phyloP scores from a whole-genome alignment of 169 alveolate species.

The Toxoplasma gondii region DNA sequence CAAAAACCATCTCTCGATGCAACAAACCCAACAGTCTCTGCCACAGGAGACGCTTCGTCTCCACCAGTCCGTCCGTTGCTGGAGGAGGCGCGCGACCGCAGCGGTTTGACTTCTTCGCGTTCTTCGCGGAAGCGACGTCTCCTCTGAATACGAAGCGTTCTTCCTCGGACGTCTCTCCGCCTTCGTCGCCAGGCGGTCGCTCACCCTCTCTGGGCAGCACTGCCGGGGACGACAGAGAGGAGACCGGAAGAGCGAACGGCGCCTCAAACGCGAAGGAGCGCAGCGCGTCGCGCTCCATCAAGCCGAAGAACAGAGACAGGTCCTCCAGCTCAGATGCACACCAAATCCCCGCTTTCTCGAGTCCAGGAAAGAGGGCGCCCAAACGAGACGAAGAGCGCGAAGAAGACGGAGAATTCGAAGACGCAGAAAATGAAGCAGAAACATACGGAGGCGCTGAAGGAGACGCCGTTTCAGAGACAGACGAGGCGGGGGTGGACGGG shows the following conservation, averaged over 20 bases:
- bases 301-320: background rate
- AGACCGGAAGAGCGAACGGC: background rate
- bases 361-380: background rate
- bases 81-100: too few relatives aligned
- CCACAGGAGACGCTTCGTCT: background rate
- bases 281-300: background rate
- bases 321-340: too few relatives aligned
- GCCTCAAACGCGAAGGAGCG: background rate
- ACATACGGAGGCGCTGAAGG: too few relatives aligned
- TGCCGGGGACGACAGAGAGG: background rate
- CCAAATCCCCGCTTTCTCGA: background rate
- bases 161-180: background rate
- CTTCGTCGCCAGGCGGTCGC: background rate
- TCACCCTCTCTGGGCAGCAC: background rate
- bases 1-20: background rate
- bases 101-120: too few relatives aligned
- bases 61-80: too few relatives aligned
- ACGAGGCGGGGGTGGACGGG: background rate
- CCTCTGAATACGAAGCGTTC: background rate
- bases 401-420: background rate
- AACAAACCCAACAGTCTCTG: background rate
- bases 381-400: background rate
- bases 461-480: background rate
- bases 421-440: too few relatives aligned
- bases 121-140: background rate